Percentiles rank a stretch among this genome's conserved stretches.
Conservation (phyloP, 768 basidiomycete species). For the Termitomyces sp. region DNA sequence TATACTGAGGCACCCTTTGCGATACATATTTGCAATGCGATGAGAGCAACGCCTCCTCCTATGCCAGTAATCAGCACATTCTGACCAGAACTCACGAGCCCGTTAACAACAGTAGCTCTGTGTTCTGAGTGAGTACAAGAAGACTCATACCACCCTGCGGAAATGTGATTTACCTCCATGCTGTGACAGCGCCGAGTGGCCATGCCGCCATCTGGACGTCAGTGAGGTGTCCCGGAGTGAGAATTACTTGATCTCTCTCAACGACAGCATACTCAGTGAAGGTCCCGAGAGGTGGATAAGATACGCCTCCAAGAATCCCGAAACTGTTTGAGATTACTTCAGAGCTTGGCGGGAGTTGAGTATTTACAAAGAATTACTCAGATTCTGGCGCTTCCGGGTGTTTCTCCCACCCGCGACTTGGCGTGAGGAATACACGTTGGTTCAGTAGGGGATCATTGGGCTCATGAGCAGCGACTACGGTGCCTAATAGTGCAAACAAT, state of each 20-base stretch:
- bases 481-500: slow-evolving; percentile 37
- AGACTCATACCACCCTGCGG: neutral
- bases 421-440: slow-evolving; percentile 71
- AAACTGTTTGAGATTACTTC: slow-evolving; percentile 36
- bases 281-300: slow-evolving; percentile 57
- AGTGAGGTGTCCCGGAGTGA: slow-evolving; percentile 62
- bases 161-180: slow-evolving; percentile 63
- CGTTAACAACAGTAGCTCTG: slow-evolving; percentile 69
- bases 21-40: slow-evolving; percentile 71
- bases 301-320: slow-evolving; percentile 62
- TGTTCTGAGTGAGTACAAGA: slow-evolving; percentile 1
- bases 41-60: slow-evolving; percentile 81
- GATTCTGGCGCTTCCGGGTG: slow-evolving; percentile 65
- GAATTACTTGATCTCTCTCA: slow-evolving; percentile 64
- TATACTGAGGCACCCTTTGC: slow-evolving; percentile 79
- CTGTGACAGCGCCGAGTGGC: slow-evolving; percentile 76
- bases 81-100: slow-evolving; percentile 55
- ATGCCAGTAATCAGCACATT: slow-evolving; percentile 80
- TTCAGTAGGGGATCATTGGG: slow-evolving; percentile 53
- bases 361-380: slow-evolving; percentile 32
- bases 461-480: slow-evolving; percentile 56
- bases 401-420: slow-evolving; percentile 73
- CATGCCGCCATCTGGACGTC: slow-evolving; percentile 72
- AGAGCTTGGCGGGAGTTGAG: neutral
- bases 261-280: slow-evolving; percentile 77